Conservation (phyloP, 108 stramenopile species). For the Pseudonitzschia delicatissima region DNA sequence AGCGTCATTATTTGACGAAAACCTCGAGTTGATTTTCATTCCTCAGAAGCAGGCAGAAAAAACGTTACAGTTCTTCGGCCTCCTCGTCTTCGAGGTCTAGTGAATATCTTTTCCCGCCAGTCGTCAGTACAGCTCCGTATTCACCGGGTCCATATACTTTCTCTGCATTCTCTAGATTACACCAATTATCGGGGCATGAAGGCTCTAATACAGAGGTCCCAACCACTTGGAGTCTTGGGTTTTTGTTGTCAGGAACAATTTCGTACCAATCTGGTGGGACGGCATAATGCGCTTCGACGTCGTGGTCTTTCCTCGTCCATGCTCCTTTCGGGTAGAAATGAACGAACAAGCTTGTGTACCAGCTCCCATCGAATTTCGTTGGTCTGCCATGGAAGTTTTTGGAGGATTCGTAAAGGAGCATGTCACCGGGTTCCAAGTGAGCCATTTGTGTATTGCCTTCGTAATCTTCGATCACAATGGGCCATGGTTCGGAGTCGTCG, state of each 20-base stretch:
- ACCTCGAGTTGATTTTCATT: too few relatives aligned
- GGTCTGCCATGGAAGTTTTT: constrained; percentile 88
- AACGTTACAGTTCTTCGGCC: constrained; percentile 13
- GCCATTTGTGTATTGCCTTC: constrained; percentile 29
- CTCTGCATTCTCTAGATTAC: constrained; percentile 19
- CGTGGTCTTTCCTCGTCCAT: constrained; percentile 29
- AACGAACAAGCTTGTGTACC: constrained; percentile 76
- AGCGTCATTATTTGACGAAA: too few relatives aligned
- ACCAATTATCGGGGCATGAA: constrained; percentile 53
- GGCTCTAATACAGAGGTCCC: constrained; percentile 73
- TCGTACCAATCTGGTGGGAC: constrained; percentile 27
- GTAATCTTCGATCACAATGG: constrained; percentile 49
- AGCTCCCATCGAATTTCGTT: constrained; percentile 56
- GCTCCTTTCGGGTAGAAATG: constrained; percentile 76
- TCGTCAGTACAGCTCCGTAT: constrained; percentile 41
- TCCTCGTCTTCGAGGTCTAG: constrained; percentile 25
- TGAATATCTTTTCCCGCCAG: constrained; percentile 29
- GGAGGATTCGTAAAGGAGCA: constrained; percentile 84
- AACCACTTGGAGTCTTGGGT: constrained; percentile 37
- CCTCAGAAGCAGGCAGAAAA: not conserved
- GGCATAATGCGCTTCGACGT: constrained; percentile 64
- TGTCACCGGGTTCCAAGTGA: constrained; percentile 63
- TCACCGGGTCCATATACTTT: constrained; percentile 44
- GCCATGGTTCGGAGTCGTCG: constrained; percentile 79
- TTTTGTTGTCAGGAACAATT: constrained; percentile 26